Evolutionary conservation across 2,329 filamentous ascomycete species (phyloP), one percentile per base, ranked within the genome.

Genomic region (Leptographium wingfieldii): DNA sequence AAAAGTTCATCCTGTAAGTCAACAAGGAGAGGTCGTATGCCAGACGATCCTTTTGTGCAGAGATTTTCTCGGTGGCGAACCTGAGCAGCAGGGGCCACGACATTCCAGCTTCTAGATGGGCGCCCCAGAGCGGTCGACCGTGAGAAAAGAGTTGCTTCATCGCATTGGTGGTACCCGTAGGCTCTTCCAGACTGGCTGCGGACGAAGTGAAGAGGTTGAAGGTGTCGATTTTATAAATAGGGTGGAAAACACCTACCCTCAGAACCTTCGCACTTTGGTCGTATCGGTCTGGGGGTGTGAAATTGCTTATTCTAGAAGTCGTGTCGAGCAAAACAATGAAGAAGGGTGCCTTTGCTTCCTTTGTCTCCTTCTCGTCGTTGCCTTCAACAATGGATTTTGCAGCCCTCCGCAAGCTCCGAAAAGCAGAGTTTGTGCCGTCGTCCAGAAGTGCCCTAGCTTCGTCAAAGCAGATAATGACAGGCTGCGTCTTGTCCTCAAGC

Each of bases 331-430:
- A n/a, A 27, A 55, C 10, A 9, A 55, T 12, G 7, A 55, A 55
- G n/a, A 55, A 40, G 2, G 33, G 19, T 4, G 10, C 10, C 29
- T 2, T 59, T 51, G 25, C n/a, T 10, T 9, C 22, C 5, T 35
- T 10, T 35, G 3, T 11, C 25, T 12, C 16, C n/a, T 22, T 43
- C 7, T 11, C 3, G 52, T 40, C 22, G 11, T 14, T 19, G 11
- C 22, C 22, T 29, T 19, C 3, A 4, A 29, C 52, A 14, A 29
- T 0, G 12, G 10, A n/a, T 16, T 14, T 31, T 5, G 52, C 38
- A 5, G 57, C 52, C 31, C 67, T 31, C 68, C 40, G 57, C 27
- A 59, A 19, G n/a, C 12, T 56, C 4, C 31, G 53, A 19, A 59
- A 56, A 19, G 43, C 29, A 29, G 22, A n/a, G 16, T 35, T 55